phyloP scores from a whole-genome alignment of 2,329 filamentous ascomycete species.

The Penicillium sp. region DNA sequence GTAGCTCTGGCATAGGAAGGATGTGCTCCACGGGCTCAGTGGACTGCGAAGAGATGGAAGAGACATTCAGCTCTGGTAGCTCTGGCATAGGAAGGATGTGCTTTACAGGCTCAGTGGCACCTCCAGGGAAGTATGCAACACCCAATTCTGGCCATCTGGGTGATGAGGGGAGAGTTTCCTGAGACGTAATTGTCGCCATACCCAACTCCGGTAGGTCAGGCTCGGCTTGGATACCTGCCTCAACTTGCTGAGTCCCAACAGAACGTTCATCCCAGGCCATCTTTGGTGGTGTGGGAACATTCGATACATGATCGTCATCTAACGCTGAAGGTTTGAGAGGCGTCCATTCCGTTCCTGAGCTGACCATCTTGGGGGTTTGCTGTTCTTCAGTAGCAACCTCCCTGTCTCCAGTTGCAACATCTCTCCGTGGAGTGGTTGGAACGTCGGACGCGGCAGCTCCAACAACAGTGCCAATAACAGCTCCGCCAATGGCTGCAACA shows the following conservation, averaged over 20 bases:
- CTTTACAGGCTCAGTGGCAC: conserved; percentile 31
- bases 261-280: conserved; percentile 41
- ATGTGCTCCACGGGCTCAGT: conserved; percentile 15
- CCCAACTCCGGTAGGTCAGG: conserved; percentile 30
- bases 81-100: conserved; percentile 21
- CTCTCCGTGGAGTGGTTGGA: conserved; percentile 23
- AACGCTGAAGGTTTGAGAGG: conserved; percentile 32
- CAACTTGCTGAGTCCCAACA: conserved; percentile 14
- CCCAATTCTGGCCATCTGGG: conserved; percentile 44
- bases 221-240: conserved; percentile 17
- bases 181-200: conserved; percentile 33
- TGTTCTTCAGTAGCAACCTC: conserved; percentile 16
- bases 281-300: conserved; percentile 42
- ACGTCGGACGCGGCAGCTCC: conserved; percentile 17
- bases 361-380: conserved; percentile 31
- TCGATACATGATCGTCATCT: conserved; percentile 30
- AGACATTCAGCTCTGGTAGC: conserved; percentile 25
- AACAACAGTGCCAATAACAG: conserved; percentile 5
- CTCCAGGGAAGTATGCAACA: conserved; percentile 33
- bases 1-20: conserved; percentile 19
- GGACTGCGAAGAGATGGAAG: conserved; percentile 29
- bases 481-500: conserved; percentile 4
- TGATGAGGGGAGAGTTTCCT: conserved; percentile 38
- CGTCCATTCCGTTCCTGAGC: conserved; percentile 46
- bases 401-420: conserved; percentile 13